Conservation (phyloP, 2,329 filamentous ascomycete species). For the Fusarium sp. region DNA sequence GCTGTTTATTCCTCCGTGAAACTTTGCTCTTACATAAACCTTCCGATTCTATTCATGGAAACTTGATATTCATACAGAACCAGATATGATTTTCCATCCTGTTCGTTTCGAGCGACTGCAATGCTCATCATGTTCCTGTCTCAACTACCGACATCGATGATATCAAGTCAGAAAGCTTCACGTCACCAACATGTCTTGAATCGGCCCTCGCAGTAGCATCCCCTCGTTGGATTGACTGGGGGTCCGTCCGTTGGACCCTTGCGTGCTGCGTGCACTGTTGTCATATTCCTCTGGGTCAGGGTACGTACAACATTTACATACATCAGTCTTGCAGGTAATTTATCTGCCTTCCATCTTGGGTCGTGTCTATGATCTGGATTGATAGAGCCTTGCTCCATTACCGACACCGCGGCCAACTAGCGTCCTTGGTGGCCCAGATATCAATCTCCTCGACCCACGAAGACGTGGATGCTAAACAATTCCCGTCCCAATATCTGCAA, state of each 20-base stretch:
- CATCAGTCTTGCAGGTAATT: not conserved
- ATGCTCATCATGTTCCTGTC: not conserved
- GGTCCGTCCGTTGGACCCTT: not conserved
- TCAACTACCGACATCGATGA: constrained; percentile 13
- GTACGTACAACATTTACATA: not conserved
- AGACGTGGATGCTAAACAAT: constrained; percentile 39
- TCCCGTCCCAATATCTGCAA: constrained; percentile 40
- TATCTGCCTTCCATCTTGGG: constrained; percentile 31
- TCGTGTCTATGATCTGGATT: constrained; percentile 23
- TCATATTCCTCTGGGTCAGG: not conserved
- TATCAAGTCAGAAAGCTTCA: constrained; percentile 3
- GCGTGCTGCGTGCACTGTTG: constrained; percentile 1
- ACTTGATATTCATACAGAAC: not conserved
- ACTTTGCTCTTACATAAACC: constrained; percentile 27
- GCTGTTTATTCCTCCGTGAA: constrained; percentile 22
- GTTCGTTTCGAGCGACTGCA: constrained; percentile 1
- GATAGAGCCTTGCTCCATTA: constrained; percentile 30
- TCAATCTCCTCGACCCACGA: constrained; percentile 23
- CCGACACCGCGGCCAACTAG: constrained; percentile 43
- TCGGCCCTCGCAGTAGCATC: not conserved
- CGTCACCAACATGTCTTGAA: not conserved
- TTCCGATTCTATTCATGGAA: constrained; percentile 18
- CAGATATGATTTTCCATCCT: not conserved
- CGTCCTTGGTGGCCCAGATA: constrained; percentile 23
- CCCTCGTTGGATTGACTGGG: not conserved